Conservation (phyloP, 2,329 filamentous ascomycete species). For the Aspergillus fumigatus region DNA sequence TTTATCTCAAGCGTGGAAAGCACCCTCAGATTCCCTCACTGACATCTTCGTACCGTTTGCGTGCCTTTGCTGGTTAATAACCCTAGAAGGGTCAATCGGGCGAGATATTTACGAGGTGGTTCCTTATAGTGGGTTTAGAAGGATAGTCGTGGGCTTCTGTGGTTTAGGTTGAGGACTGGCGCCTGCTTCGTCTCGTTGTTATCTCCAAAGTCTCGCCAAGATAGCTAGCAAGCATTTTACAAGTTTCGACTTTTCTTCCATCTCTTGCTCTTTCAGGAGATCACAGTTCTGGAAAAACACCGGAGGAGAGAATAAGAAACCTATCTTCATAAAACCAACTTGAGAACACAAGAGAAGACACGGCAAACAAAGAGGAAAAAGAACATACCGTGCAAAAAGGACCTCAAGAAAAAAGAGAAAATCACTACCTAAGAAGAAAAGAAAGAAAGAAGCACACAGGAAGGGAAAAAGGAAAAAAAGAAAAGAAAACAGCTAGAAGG, state of each 20-base stretch:
- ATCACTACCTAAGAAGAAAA: neutral
- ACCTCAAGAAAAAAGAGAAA: constrained; percentile 5
- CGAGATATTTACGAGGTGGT: constrained; percentile 19
- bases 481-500: constrained; percentile 11
- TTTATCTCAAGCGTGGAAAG: neutral
- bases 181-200: constrained; percentile 34
- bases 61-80: constrained; percentile 15
- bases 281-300: constrained; percentile 19
- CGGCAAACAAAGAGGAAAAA: constrained; percentile 15
- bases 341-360: constrained; percentile 6
- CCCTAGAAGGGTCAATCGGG: constrained; percentile 17
- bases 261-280: constrained; percentile 31
- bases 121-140: constrained; percentile 16
- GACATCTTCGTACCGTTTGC: constrained; percentile 7
- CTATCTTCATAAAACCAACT: constrained; percentile 11
- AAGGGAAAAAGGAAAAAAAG: constrained; percentile 11
- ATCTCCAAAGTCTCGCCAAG: constrained; percentile 35
- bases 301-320: constrained; percentile 20
- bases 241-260: constrained; percentile 36
- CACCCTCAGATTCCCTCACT: neutral
- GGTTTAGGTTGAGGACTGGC: constrained; percentile 25
- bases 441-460: constrained; percentile 5
- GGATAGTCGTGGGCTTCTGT: constrained; percentile 24
- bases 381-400: constrained; percentile 14
- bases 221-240: constrained; percentile 46